Base-by-base conservation (phyloP, 2,329 filamentous ascomycete genomes). In the Pseudogymnoascus sp. region DNA sequence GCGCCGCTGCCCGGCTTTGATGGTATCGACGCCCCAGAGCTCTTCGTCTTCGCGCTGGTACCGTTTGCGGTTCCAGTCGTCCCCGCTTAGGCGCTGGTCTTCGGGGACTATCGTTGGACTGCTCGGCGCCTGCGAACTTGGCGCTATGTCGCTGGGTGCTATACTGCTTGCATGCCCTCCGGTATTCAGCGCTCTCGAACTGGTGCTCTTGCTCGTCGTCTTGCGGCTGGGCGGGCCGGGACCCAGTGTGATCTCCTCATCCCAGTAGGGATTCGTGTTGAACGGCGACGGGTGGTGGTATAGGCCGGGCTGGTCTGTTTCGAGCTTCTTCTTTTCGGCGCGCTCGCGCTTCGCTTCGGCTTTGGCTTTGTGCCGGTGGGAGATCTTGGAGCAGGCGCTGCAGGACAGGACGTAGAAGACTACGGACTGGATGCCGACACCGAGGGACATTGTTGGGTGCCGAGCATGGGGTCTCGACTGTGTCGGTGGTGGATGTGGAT, bases 31-130 rank as follows among this genome's bases (percentile, higher is more conserved):
- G 17, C 91, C 91, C 90, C 91, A 96, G 5, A 96, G 80, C 67
- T 90, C 87, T 75, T 97, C 93, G 68, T 96, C 92, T 73, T 95
- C 90, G 62, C 92, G 82, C 74, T 96, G 90, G 73, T 96, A 93
- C 65, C 88, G 84, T 74, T 86, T 87, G 69, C 82, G 82, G 71
- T 95, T 93, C 89, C 89, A 92, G 59, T 87, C 87, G 59, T 84
- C 83, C 38, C 73, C 75, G 62, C 75, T 75, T 31, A 78, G 70
- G 5, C 73, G 29, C 68, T 76, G 70, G 9, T 76, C 79, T 68
- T 84, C 78, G 64, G 80, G 73, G 3, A 77, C 75, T 59, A 78
- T 75, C 21, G 79, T 81, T 66, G 77, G 79, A 66, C 75, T 79
- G 63, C 75, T 79, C 31, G 70, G 74, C 19, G 71, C 67, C 38